Base-by-base conservation (phyloP, 2,329 filamentous ascomycete genomes). In the Anisogramma anomala region DNA sequence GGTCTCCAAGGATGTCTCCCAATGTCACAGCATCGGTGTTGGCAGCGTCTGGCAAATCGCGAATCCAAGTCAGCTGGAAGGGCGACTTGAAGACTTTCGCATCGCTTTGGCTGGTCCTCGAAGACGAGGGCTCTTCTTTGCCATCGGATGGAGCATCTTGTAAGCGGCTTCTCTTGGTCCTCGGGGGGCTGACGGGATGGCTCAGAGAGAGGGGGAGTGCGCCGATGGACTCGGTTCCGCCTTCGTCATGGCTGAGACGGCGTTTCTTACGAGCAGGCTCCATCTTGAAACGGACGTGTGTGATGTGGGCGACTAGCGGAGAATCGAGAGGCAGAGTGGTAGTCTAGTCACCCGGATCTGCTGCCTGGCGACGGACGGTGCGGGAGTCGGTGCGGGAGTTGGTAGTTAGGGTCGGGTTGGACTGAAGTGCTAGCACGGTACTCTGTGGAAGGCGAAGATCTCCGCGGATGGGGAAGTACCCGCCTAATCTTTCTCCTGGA, bases 1-100 rank as follows among this genome's bases (percentile, higher is more conserved):
- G 82, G 55, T 87, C 77, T 0, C 82, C 76, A 1, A 93, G 67
- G 5, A 93, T 68, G 43, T 85, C 81, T 4, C 63, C 61, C 8
- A 91, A 63, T 1, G 67, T 69, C 25, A 89, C 59, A 0, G 83
- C 68, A 55, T 82, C 82, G 18, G 66, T 61, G 60, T 93, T 91
- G 46, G 62, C 60, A 1, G 62, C 57, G 2, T 65, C 57, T 2
- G 76, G 66, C 0, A 88, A 63, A 50, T 83, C 80, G 20, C 65
- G 67, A 40, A 91, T 79, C 45, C 68, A 70, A 0, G 82, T 88
- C 11, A 91, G 71, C 43, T 77, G 76, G 49, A 88, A 74, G 0
- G 84, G 84, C 1, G 84, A 88, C 2, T 61, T 55, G 18, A 76
- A 54, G 20, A 22, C 46, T 19, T 14, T 48, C 6, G 6, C 9